Conservation (phyloP, 1,284 basidiomycete genomes). For the Vanrija sp. region DNA sequence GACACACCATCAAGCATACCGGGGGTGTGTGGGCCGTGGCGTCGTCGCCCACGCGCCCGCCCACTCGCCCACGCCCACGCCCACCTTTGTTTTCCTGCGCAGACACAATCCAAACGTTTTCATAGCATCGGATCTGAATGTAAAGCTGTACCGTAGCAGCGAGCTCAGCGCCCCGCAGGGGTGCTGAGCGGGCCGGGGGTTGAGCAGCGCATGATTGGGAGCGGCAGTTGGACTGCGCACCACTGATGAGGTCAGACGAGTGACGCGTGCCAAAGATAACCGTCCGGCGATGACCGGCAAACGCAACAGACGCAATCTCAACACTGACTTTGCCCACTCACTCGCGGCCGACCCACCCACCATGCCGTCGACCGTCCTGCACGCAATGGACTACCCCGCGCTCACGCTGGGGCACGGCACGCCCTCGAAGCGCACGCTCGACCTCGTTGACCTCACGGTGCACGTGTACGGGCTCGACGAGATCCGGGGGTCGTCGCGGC, state of each 20-base stretch:
- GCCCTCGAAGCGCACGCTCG: slow-evolving; percentile 7
- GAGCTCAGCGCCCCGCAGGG: no score
- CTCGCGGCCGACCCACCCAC: no score
- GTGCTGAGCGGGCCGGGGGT: no score
- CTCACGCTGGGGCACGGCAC: slow-evolving; percentile 24
- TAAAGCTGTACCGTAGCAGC: slow-evolving; percentile 8
- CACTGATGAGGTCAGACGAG: no score
- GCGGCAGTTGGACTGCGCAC: no score
- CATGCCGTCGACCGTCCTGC: slow-evolving; percentile 6
- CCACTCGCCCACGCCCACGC: neutral
- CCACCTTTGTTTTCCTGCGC: neutral
- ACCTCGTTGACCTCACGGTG: slow-evolving; percentile 36
- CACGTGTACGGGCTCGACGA: slow-evolving; percentile 44
- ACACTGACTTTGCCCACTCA: no score
- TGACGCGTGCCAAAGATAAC: no score
- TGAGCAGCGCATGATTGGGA: no score
- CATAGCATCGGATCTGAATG: slow-evolving; percentile 16
- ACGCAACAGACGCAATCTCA: no score
- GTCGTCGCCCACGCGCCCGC: neutral
- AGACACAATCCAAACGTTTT: slow-evolving; percentile 9
- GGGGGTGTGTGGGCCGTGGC: no score
- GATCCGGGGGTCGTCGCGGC: slow-evolving; percentile 23
- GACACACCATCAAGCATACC: neutral
- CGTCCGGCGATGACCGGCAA: no score
- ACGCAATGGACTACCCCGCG: slow-evolving; percentile 32